These are phyloP conservation scores for Umbilicaria muhlenbergii DNA, from an alignment of 495 filamentous ascomycete genomes.

Conservation along the genomic window DNA sequence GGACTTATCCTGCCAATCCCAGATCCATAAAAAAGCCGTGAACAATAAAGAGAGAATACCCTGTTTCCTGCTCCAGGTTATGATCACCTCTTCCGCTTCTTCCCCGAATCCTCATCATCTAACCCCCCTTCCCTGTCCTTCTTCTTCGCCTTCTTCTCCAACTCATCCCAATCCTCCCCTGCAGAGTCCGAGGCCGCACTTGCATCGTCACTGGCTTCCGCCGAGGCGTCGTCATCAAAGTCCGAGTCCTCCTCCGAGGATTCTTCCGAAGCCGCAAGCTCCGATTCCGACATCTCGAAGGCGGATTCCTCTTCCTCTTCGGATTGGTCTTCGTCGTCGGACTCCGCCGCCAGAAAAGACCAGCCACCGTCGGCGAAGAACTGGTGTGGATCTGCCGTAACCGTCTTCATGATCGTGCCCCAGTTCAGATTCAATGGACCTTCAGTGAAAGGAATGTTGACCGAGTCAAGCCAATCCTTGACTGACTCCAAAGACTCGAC, in stretches of 20 bases:
- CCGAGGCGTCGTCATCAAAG: slow-evolving; percentile 81
- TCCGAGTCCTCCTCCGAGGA: slow-evolving; percentile 79
- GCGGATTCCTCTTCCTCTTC: slow-evolving; percentile 79
- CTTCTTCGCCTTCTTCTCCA: slow-evolving; percentile 79
- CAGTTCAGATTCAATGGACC: slow-evolving; percentile 97
- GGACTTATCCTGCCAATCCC: no score
- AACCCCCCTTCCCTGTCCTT: slow-evolving; percentile 62
- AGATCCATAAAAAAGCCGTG: no score
- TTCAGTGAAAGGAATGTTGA: slow-evolving; percentile 87
- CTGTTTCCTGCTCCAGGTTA: no score
- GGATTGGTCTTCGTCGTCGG: slow-evolving; percentile 65
- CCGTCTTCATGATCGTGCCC: slow-evolving; percentile 99
- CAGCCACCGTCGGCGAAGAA: slow-evolving; percentile 96
- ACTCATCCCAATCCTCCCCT: slow-evolving; percentile 84
- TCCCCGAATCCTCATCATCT: slow-evolving; percentile 53
- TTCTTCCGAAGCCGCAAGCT: slow-evolving; percentile 63
- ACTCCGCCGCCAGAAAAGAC: slow-evolving; percentile 80
- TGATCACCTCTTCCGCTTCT: slow-evolving; percentile 37
- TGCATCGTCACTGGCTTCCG: slow-evolving; percentile 54
- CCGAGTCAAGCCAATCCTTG: slow-evolving; percentile 94
- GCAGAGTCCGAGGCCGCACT: slow-evolving; percentile 66
- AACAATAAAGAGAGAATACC: no score
- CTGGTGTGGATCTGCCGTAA: slow-evolving; percentile 76
- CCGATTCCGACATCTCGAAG: slow-evolving; percentile 78
- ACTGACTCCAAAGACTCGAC: slow-evolving; percentile 88